Evolutionary conservation across 257 asterid genomes (phyloP).

Genomic region (Paulownia fortunei): DNA sequence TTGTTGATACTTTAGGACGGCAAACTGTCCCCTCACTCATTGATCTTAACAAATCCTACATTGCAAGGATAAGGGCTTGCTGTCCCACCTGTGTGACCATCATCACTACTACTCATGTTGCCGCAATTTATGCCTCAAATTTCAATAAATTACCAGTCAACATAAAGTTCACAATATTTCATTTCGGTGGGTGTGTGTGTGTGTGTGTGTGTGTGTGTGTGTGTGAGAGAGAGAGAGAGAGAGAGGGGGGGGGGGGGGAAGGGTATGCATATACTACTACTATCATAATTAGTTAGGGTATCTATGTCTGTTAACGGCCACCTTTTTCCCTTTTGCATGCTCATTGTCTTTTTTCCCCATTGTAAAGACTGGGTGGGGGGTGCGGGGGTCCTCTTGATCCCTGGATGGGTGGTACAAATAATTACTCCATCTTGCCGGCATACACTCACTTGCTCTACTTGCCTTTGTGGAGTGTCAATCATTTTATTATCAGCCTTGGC

Average conservation of each 20-base stretch:
- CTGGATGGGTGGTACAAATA: too few species aligned
- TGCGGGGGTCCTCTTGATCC: slow-evolving; percentile 26
- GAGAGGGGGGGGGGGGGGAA: neutral
- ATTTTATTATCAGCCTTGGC: slow-evolving; percentile 35
- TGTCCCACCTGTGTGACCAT: slow-evolving; percentile 30
- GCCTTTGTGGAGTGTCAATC: slow-evolving; percentile 36
- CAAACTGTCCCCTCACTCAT: slow-evolving; percentile 35
- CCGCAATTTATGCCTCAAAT: slow-evolving; percentile 37
- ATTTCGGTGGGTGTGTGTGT: neutral
- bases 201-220: neutral
- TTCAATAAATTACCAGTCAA: neutral
- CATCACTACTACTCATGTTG: slow-evolving; percentile 26
- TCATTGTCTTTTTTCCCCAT: slow-evolving; percentile 11
- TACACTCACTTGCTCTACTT: slow-evolving; percentile 25
- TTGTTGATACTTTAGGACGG: slow-evolving; percentile 38
- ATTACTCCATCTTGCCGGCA: slow-evolving; percentile 31
- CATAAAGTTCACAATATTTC: neutral
- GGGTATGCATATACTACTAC: too few species aligned
- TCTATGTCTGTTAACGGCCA: slow-evolving; percentile 20
- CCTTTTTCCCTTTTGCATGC: slow-evolving; percentile 26
- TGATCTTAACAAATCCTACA: neutral
- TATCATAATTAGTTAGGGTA: neutral
- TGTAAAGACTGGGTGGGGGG: too few species aligned
- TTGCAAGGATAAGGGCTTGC: neutral
- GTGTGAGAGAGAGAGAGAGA: neutral